Percentiles rank a stretch among this genome's conserved stretches.
phyloP scores from a whole-genome alignment of 495 filamentous ascomycete species.

The Penicillium simplicissimum region DNA sequence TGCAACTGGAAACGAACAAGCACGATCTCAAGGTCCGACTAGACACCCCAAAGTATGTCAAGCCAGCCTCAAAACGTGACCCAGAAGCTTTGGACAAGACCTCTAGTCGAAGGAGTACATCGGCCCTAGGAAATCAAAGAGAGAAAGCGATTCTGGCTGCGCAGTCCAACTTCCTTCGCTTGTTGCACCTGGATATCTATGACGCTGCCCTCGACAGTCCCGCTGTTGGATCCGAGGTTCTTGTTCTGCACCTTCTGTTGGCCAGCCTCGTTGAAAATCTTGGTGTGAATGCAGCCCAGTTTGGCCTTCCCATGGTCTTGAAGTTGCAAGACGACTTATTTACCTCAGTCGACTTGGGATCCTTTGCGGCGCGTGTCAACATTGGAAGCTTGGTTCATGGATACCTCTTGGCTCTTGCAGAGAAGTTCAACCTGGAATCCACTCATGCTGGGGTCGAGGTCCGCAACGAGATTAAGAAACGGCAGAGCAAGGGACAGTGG shows the following conservation, averaged over 20 bases:
- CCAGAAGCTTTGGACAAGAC: slow-evolving; percentile 49
- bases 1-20: slow-evolving; percentile 73
- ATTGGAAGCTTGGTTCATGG: slow-evolving; percentile 83
- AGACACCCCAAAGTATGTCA: slow-evolving; percentile 47
- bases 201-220: slow-evolving; percentile 76
- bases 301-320: slow-evolving; percentile 83
- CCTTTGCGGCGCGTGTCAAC: slow-evolving; percentile 65
- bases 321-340: slow-evolving; percentile 82
- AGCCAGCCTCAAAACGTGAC: slow-evolving; percentile 34
- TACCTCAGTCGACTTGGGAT: slow-evolving; percentile 52
- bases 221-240: slow-evolving; percentile 67
- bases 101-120: slow-evolving; percentile 54
- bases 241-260: slow-evolving; percentile 74
- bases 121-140: slow-evolving; percentile 48
- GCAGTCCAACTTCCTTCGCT: slow-evolving; percentile 70
- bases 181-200: slow-evolving; percentile 85
- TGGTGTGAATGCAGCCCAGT: slow-evolving; percentile 79
- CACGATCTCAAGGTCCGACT: slow-evolving; percentile 63
- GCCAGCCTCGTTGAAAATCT: slow-evolving; percentile 69
- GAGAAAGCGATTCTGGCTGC: slow-evolving; percentile 57
- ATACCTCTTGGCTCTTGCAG: slow-evolving; percentile 76
- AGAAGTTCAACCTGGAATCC: slow-evolving; percentile 74
- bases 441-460: slow-evolving; percentile 66
- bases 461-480: slow-evolving; percentile 70
- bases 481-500: slow-evolving; percentile 74